These are phyloP conservation scores for Albugo candida DNA, from an alignment of 352 stramenopile genomes.

Conservation along the genomic window DNA sequence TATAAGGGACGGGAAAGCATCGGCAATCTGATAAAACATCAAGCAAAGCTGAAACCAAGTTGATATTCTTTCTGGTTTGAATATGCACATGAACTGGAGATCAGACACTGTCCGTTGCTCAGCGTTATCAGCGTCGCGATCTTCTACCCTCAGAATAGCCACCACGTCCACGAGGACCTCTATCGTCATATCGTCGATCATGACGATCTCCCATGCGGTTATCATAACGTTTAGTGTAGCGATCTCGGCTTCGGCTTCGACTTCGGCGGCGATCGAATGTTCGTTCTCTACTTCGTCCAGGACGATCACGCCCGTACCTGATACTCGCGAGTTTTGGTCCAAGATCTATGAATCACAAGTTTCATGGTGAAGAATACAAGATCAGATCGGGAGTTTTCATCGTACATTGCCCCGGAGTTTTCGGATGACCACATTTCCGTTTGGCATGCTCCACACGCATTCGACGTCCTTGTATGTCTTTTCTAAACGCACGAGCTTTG, in stretches of 20 bases:
- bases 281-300: constrained; percentile 23
- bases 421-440: constrained; percentile 55
- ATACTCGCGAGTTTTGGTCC: constrained; percentile 45
- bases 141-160: background rate
- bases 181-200: constrained; percentile 5
- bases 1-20: too few species aligned
- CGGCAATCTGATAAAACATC: too few species aligned
- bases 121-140: too few species aligned
- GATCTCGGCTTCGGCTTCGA: constrained; percentile 13
- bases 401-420: constrained; percentile 67
- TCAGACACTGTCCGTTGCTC: too few species aligned
- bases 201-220: background rate
- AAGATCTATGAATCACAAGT: constrained; percentile 19
- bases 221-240: constrained; percentile 19
- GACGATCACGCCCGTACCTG: constrained; percentile 31
- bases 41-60: too few species aligned
- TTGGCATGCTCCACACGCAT: constrained; percentile 70
- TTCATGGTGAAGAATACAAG: background rate
- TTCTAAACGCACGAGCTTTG: constrained; percentile 14
- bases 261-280: constrained; percentile 16
- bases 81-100: too few species aligned
- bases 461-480: constrained; percentile 47
- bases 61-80: too few species aligned
- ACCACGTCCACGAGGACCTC: constrained; percentile 21
- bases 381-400: background rate